Conservation (phyloP, 1,284 basidiomycete genomes). For the Acaromyces ingoldii region DNA sequence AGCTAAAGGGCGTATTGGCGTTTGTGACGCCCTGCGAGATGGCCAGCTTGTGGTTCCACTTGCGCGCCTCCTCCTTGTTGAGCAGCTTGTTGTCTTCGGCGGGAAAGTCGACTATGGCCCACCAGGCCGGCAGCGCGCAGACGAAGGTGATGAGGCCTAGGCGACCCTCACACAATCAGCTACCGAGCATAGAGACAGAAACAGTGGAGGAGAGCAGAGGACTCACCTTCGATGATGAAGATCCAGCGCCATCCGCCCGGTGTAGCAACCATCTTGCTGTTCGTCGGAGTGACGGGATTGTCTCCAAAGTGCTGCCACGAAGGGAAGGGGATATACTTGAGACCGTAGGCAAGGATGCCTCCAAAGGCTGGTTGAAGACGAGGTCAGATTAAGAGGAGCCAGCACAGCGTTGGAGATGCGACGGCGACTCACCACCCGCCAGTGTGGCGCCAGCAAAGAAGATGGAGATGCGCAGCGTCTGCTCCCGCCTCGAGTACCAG, state of each 20-base stretch:
- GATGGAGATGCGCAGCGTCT: conserved; percentile 33
- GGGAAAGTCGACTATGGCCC: conserved; percentile 43
- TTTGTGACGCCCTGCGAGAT: conserved; percentile 38
- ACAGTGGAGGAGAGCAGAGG: no score
- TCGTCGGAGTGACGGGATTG: neutral
- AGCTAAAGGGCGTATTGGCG: conserved; percentile 27
- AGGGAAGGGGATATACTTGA: conserved; percentile 51
- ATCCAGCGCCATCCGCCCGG: conserved; percentile 13
- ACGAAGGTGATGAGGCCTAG: conserved; percentile 14
- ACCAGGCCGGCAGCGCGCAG: conserved; percentile 31
- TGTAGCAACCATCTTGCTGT: no score
- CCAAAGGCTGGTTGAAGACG: no score
- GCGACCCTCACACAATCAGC: no score
- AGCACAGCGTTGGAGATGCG: no score
- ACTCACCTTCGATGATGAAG: conserved; percentile 26
- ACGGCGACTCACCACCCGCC: no score
- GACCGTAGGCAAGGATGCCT: conserved; percentile 39
- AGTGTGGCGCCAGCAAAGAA: conserved; percentile 52
- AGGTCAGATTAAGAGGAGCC: no score
- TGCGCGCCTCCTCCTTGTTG: conserved; percentile 16
- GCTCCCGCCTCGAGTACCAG: conserved; percentile 36
- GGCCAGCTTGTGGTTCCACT: conserved; percentile 31
- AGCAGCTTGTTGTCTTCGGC: conserved; percentile 26
- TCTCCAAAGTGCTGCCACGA: neutral
- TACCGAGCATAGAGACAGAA: no score